Evolutionary conservation across 441 rosid species (phyloP).

Genomic region (Mallotus japonicus): DNA sequence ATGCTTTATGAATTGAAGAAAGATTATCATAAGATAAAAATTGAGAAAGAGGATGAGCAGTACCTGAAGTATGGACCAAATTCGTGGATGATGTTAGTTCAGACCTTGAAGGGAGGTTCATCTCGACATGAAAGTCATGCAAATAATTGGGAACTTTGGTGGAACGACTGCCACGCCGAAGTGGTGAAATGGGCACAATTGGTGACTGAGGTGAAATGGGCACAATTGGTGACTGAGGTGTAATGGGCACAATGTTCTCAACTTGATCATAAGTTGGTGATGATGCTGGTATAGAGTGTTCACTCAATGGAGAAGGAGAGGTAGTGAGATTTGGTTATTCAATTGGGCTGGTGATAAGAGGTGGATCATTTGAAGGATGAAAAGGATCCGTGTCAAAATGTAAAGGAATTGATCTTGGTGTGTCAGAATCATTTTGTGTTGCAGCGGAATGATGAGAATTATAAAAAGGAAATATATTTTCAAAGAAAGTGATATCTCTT

Average conservation of each 20-base stretch:
- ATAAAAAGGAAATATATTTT: too few relatives aligned
- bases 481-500: too few relatives aligned
- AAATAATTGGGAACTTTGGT: not conserved
- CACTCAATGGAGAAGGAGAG: too few relatives aligned
- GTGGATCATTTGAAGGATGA: not conserved
- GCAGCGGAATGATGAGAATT: too few relatives aligned
- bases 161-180: not conserved
- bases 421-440: not conserved
- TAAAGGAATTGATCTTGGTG: not conserved
- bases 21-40: not conserved
- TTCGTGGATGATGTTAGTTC: not conserved
- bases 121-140: not conserved
- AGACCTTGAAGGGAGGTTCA: not conserved
- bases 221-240: not conserved
- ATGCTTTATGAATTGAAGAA: not conserved
- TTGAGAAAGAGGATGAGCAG: conserved; percentile 2
- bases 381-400: not conserved
- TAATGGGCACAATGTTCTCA: not conserved
- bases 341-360: not conserved
- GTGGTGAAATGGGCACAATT: conserved; percentile 1
- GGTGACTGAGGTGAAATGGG: not conserved
- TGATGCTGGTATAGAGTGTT: too few relatives aligned
- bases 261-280: too few relatives aligned
- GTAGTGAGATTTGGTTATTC: not conserved
- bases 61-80: not conserved